Base-by-base conservation (phyloP, 1,284 basidiomycete genomes). In the Ceratobasidium sp. region DNA sequence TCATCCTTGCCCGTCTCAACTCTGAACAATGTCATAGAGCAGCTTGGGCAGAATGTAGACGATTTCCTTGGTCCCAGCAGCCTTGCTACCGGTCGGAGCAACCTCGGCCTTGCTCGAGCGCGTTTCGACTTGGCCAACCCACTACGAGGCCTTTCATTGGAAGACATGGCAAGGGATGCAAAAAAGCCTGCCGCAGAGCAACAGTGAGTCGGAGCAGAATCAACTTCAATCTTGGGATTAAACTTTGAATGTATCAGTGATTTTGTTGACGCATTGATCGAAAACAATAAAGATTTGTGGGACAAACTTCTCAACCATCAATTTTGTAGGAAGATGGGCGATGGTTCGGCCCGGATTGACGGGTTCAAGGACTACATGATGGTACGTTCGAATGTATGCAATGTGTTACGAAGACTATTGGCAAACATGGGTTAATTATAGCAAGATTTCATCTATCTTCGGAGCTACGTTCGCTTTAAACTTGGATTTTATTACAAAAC, bases 311-410 rank as follows among this genome's bases (percentile, higher is more conserved):
- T 35, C 23, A 60, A 35, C 18, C 59, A 60, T 16, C 59, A 30
- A 35, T 60, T 60, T 38, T 20, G 16, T 35, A 2, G 3, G 59
- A 33, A 30, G 59, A 60, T 60, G 59, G 59, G 30, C 16, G 30
- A 60, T 35, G 59, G 59, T 12, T 60, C 59, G 12, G 59, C 59
- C 8, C 27, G 30, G 3, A 16, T 60, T 3, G 59, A 38, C 14
- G 59, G 59, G 7, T 60, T 60, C 33, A 60, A 38, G 59, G 33
- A 60, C 12, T 60, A 60, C 59, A 60, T 60, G 59, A 38, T 60
- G 7, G 59, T 60, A 60, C 14, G 48, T 50, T 20, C 14, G 14
- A 50, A 18, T 8, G 4, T 20, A 20, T 16, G 48, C 20, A 18
- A 18, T 18, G 48, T 16, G 16, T 50, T 50, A 5, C 14, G 14